phyloP scores from a whole-genome alignment of 352 stramenopile species.

The Pythium monospermum region DNA sequence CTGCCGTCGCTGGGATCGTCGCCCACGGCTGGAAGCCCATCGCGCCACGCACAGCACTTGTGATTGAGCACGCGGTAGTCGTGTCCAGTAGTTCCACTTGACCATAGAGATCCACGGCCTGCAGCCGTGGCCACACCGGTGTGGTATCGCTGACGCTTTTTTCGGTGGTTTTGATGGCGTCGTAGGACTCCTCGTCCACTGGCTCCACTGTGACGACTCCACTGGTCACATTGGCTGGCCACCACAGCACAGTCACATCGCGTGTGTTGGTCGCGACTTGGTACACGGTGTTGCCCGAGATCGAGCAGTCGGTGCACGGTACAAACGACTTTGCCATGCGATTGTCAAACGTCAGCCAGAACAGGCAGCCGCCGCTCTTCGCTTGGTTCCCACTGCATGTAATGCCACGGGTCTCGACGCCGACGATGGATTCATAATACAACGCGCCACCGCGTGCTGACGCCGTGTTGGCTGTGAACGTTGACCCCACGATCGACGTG shows the following conservation, averaged over 20 bases:
- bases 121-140: slow-evolving; percentile 49
- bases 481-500: slow-evolving; percentile 13
- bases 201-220: slow-evolving; percentile 34
- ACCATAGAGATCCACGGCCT: slow-evolving; percentile 51
- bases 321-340: slow-evolving; percentile 13
- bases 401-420: slow-evolving; percentile 20
- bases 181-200: slow-evolving; percentile 47
- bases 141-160: slow-evolving; percentile 22
- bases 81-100: slow-evolving; percentile 60
- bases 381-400: slow-evolving; percentile 35
- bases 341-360: slow-evolving; percentile 39
- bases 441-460: slow-evolving; percentile 38
- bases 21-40: slow-evolving; percentile 32
- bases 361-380: slow-evolving; percentile 54
- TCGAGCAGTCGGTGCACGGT: slow-evolving; percentile 31
- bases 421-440: slow-evolving; percentile 32
- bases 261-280: slow-evolving; percentile 57
- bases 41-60: slow-evolving; percentile 13
- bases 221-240: slow-evolving; percentile 41
- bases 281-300: slow-evolving; percentile 47
- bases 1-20: slow-evolving; percentile 19
- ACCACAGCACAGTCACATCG: slow-evolving; percentile 50
- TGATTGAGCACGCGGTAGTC: slow-evolving; percentile 34
- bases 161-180: slow-evolving; percentile 21
- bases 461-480: slow-evolving; percentile 34